Evolutionary conservation across 2,329 filamentous ascomycete genomes (phyloP), one percentile per base, ranked within the genome.

Genomic region (Nemania sp.): DNA sequence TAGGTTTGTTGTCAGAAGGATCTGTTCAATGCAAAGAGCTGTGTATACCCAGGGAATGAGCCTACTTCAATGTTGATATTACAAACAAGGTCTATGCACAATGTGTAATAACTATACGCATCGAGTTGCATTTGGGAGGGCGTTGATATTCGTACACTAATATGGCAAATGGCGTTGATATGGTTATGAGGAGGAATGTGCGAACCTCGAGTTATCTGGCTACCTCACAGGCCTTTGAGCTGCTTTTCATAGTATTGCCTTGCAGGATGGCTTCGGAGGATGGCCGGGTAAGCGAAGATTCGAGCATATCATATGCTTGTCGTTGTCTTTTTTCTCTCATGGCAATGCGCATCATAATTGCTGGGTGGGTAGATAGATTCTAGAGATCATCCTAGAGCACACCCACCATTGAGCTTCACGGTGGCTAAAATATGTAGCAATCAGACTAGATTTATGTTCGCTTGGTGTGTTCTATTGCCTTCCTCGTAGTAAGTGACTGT

Each of bases 111-210:
- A 49, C 18, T 15, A 53, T 22, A 32, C 49, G 29, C 32, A 45
- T 4, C 43, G 55, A 29, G 20, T 58, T 38, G 13, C 29, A 26
- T 13, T 54, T 5, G 45, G 64, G 43, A 61, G 18, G 49, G 56
- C 60, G 41, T 60, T 57, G 24, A 47, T 41, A 60, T 61, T 22
- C 2, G 45, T 45, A 20, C 24, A 22, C 51, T 29, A 26, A 41
- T 24, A 22, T 41, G 24, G 41, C 32, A 35, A 53, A 35, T 11
- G 67, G 64, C 64, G 64, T 69, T 67, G 2, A 22, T 45, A 52
- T 47, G 27, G 62, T 41, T n/a, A 18, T 51, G 13, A 54, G 62
- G 61, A 38, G 56, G 53, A 24, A n/a, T 43, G 29, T 26, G 52
- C 32, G 35, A 51, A 29, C 43, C 24, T 49, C 52, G 15, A 35